These are phyloP conservation scores for Suillus bovinus DNA, from an alignment of 768 basidiomycete species.

Conservation along the genomic window DNA sequence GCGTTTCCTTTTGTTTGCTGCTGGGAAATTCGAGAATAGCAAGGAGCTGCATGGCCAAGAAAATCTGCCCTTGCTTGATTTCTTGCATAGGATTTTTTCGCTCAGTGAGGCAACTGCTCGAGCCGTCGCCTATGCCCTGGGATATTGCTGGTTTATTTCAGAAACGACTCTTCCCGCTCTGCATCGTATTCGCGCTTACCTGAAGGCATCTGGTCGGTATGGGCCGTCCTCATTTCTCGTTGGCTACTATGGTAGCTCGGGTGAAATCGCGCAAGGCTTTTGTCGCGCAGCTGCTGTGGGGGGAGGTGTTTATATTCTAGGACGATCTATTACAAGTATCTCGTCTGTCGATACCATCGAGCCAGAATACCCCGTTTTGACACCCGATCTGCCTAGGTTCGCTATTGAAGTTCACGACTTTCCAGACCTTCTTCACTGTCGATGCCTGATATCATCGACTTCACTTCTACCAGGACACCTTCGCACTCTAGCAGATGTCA, in stretches of 20 bases:
- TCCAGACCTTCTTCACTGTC: slow-evolving; percentile 55
- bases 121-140: slow-evolving; percentile 77
- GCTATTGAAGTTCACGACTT: slow-evolving; percentile 57
- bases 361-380: slow-evolving; percentile 16
- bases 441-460: slow-evolving; percentile 54
- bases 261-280: slow-evolving; percentile 92
- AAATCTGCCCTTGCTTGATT: slow-evolving; percentile 56
- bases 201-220: slow-evolving; percentile 82
- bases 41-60: slow-evolving; percentile 59
- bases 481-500: slow-evolving; percentile 19
- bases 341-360: slow-evolving; percentile 25
- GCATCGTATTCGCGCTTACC: slow-evolving; percentile 66
- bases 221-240: slow-evolving; percentile 87
- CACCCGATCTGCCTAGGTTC: slow-evolving; percentile 30
- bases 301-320: slow-evolving; percentile 74
- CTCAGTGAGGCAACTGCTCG: slow-evolving; percentile 56
- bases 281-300: slow-evolving; percentile 84
- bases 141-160: slow-evolving; percentile 59
- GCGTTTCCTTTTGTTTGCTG: slow-evolving; percentile 86
- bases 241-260: slow-evolving; percentile 93
- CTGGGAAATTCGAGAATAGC: slow-evolving; percentile 68
- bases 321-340: slow-evolving; percentile 41
- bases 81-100: slow-evolving; percentile 63
- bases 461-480: slow-evolving; percentile 35
- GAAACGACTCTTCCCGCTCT: slow-evolving; percentile 71